Conservation (phyloP, 1,284 basidiomycete genomes). For the Fomitopsis palustris region DNA sequence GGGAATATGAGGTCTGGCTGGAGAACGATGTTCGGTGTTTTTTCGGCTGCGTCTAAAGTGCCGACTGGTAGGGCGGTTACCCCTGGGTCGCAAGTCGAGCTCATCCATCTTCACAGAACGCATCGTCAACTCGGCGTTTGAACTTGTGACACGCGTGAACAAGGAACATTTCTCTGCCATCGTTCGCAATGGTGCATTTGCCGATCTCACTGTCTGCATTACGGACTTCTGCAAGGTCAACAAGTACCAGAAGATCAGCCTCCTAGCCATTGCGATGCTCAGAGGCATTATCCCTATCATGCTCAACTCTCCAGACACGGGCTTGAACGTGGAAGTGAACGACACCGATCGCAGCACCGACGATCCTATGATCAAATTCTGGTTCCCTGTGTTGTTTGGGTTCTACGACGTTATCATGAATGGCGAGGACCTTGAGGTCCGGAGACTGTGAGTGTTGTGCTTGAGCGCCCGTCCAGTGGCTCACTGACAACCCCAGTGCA, state of each 20-base stretch:
- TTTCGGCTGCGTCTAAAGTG: conserved; percentile 95
- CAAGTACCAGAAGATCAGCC: conserved; percentile 97
- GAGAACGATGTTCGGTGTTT: conserved; percentile 99
- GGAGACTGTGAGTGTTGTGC: conserved; percentile 71
- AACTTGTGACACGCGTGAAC: conserved; percentile 92
- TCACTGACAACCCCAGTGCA: conserved; percentile 52
- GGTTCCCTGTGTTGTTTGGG: conserved; percentile 95
- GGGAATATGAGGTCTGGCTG: conserved; percentile 98
- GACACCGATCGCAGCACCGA: conserved; percentile 46
- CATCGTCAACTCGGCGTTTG: conserved; percentile 92
- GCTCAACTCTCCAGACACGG: conserved; percentile 83
- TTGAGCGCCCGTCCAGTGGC: neutral
- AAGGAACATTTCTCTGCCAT: conserved; percentile 89
- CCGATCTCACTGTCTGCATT: conserved; percentile 94
- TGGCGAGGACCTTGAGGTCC: conserved; percentile 97
- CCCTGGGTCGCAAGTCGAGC: neutral
- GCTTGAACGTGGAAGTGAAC: conserved; percentile 43
- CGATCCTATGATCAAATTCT: conserved; percentile 91
- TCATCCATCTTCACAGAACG: conserved; percentile 54
- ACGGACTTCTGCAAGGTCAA: conserved; percentile 99
- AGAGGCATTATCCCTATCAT: conserved; percentile 90
- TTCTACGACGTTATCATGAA: conserved; percentile 99
- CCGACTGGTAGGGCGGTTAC: conserved; percentile 62
- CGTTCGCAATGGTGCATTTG: conserved; percentile 91
- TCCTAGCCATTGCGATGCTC: conserved; percentile 96